These are phyloP conservation scores for Spergularia bocconei DNA, from an alignment of 148 eudicot genomes.

Conservation along the genomic window DNA sequence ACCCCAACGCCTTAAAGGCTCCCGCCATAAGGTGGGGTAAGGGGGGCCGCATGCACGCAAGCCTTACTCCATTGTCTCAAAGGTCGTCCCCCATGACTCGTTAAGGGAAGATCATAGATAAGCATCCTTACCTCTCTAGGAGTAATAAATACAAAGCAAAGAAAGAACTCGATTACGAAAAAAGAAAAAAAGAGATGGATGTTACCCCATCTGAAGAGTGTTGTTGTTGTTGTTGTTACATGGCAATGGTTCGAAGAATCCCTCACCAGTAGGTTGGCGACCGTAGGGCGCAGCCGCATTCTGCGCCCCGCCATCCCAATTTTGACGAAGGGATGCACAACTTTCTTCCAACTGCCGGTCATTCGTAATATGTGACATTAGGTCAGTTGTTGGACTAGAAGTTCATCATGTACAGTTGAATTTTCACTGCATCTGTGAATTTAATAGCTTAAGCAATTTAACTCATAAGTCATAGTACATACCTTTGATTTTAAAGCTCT, in stretches of 20 bases:
- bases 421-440: background rate
- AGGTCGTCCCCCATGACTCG: too few species aligned
- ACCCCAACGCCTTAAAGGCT: too few species aligned
- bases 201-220: conserved; percentile 20
- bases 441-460: background rate
- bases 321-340: conserved; percentile 26
- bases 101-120: too few species aligned
- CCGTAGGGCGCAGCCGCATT: conserved; percentile 8
- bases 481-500: conserved; percentile 59
- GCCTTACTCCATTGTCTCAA: too few species aligned
- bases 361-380: background rate
- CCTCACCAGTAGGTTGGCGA: conserved; percentile 21
- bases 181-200: background rate
- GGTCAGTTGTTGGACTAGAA: background rate
- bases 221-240: conserved; percentile 26
- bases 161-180: background rate
- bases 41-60: too few species aligned
- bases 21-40: too few species aligned
- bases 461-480: background rate
- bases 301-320: conserved; percentile 22
- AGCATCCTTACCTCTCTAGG: too few species aligned
- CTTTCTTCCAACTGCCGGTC: conserved; percentile 45
- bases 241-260: conserved; percentile 36
- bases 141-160: background rate
- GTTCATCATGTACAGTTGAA: background rate